A percentile compares a stretch with the other conserved stretches of the same genome.
Evolutionary conservation across 306 rosid species (phyloP).

Genomic region (Geum urbanum): DNA sequence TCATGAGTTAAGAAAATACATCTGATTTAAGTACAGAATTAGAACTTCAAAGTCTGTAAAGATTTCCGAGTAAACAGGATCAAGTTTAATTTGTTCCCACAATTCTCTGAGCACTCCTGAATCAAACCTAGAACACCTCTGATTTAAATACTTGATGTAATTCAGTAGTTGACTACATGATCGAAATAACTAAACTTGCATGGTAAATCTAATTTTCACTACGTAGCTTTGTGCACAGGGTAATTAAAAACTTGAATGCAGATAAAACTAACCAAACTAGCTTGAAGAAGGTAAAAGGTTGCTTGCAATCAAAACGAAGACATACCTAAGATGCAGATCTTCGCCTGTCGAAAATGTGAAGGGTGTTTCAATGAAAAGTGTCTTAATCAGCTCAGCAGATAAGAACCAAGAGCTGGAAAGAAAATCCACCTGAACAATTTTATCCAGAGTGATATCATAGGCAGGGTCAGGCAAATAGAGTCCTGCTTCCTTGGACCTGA

Average conservation of each 20-base stretch:
- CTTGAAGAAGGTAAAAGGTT: constrained; percentile 5
- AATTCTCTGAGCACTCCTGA: neutral
- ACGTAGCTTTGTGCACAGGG: no score
- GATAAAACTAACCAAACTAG: neutral
- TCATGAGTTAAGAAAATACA: neutral
- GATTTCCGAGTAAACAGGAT: neutral
- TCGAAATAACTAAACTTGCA: neutral
- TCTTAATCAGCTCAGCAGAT: constrained; percentile 69
- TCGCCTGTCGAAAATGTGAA: constrained; percentile 93
- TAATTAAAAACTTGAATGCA: neutral
- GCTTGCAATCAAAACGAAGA: neutral
- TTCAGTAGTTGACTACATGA: neutral
- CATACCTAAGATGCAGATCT: constrained; percentile 91
- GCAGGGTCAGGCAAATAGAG: constrained; percentile 97
- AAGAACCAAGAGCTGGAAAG: constrained; percentile 97
- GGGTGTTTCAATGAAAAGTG: constrained; percentile 80
- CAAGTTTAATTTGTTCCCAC: no score
- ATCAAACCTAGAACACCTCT: neutral
- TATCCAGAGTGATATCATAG: constrained; percentile 75
- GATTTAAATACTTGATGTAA: neutral
- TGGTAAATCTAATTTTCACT: neutral
- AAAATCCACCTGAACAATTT: constrained; percentile 94
- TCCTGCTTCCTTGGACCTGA: constrained; percentile 88
- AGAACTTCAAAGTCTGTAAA: neutral
- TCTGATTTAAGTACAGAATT: neutral